These are phyloP conservation scores for Beauveria sp. DNA, from an alignment of 2,329 filamentous ascomycete species.

Conservation along the genomic window DNA sequence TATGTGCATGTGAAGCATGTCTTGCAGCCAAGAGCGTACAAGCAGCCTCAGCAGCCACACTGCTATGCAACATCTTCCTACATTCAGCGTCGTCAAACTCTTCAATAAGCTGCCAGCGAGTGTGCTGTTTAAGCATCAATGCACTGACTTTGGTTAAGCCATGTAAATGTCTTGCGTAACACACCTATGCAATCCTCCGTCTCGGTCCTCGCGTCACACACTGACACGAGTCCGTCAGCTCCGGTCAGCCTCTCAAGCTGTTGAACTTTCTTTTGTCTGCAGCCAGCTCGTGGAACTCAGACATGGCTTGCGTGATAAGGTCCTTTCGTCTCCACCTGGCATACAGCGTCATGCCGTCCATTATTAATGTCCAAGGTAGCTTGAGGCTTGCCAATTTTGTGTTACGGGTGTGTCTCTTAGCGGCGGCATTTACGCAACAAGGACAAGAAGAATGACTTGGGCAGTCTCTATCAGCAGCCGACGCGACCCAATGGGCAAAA, in stretches of 20 bases:
- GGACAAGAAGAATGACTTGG: neutral
- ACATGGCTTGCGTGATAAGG: constrained; percentile 6
- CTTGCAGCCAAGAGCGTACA: neutral
- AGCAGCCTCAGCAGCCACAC: neutral
- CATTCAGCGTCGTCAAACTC: neutral
- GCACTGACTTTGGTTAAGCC: neutral
- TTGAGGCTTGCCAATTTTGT: neutral
- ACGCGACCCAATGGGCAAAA: neutral
- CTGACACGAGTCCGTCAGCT: neutral
- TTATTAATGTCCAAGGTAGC: neutral
- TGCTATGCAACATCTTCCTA: neutral
- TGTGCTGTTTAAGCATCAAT: neutral
- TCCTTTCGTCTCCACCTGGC: neutral
- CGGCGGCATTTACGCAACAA: neutral
- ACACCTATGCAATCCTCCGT: neutral
- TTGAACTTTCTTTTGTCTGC: neutral
- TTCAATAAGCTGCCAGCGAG: neutral
- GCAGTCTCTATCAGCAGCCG: neutral
- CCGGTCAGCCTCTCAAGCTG: neutral
- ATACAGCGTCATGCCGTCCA: neutral
- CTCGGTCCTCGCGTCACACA: neutral
- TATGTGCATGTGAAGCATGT: neutral
- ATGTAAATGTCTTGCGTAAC: neutral
- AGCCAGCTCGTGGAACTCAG: constrained; percentile 7
- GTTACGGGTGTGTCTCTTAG: neutral